phyloP scores from a whole-genome alignment of 108 stramenopile genomes.

The Cyclotella kingstonii region DNA sequence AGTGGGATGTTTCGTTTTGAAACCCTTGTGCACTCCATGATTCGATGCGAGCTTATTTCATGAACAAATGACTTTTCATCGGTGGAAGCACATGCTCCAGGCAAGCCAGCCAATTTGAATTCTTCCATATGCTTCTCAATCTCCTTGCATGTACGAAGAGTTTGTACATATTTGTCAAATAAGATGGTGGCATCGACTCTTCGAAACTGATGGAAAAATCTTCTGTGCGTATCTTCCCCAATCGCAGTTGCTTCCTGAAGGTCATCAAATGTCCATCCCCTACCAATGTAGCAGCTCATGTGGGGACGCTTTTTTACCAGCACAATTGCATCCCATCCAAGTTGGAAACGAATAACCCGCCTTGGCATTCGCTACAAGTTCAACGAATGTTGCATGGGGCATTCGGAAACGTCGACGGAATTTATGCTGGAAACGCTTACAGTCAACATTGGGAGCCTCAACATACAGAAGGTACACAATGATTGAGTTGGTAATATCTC shows the following conservation, averaged over 20 bases:
- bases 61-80: constrained; percentile 10
- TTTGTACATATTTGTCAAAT: background rate
- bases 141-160: background rate
- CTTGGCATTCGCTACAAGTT: background rate
- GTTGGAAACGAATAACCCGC: constrained; percentile 1
- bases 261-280: constrained; percentile 27
- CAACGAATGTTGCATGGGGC: background rate
- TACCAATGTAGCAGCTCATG: constrained; percentile 9
- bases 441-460: background rate
- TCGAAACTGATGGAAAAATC: constrained; percentile 18
- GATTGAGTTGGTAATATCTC: background rate
- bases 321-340: background rate
- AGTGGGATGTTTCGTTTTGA: constrained; percentile 7
- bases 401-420: background rate
- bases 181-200: constrained; percentile 2
- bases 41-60: constrained; percentile 4
- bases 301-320: constrained; percentile 1
- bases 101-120: constrained; percentile 13
- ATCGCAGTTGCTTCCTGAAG: constrained; percentile 16
- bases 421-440: background rate
- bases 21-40: constrained; percentile 1
- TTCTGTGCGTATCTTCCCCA: constrained; percentile 9
- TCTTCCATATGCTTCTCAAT: background rate
- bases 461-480: background rate
- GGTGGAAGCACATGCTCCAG: background rate